Evolutionary conservation across 192 early-diverging fungal genomes (phyloP), one percentile per base, ranked within the genome.

Genomic region (Geranomyces michiganensis): DNA sequence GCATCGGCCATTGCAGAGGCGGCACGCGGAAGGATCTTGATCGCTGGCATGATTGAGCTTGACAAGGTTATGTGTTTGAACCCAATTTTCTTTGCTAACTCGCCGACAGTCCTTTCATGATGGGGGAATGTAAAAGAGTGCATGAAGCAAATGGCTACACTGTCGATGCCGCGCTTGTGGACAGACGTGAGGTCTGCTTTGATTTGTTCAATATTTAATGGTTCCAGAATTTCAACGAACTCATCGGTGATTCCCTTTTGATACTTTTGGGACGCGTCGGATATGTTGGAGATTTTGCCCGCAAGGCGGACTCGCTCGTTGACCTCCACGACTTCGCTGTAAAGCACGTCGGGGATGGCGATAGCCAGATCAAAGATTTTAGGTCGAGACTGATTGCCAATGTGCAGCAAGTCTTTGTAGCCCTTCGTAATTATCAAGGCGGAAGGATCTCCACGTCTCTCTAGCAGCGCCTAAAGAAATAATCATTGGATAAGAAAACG

Each of bases 351-450:
- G 1, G 93, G 94, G 48, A 87, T 90, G n/a, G 72, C 67, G 58
- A 97, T 94, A 1, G 91, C 81, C 36, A 99, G 82, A 67, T 96
- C 95, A 81, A 99, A 99, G 70, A 99, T 95, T 68, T 88, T 90
- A 19, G 95, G 95, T 22, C 97, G 82, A 15, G 94, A 84, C 79
- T 99, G 97, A 78, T 95, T 96, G 33, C 92, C 93, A 74, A 94
- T 92, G 58, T 75, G 78, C 29, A 93, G 79, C 45, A 93, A 73
- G 67, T 92, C 94, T 71, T 90, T 90, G 80, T 97, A 97, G 6
- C 97, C 97, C 71, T 89, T 91, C 0, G 95, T 96, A 56, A 93
- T 96, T 15, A 99, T 70, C 60, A 99, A 77, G 8, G 91, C 95
- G 72, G 89, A 91, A 21, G 81, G 87, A 82, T 95, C 95, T 4